Evolutionary conservation across 345 rosid genomes (phyloP), one percentile per base, ranked within the genome.

Genomic region (Nephelium lappaceum): DNA sequence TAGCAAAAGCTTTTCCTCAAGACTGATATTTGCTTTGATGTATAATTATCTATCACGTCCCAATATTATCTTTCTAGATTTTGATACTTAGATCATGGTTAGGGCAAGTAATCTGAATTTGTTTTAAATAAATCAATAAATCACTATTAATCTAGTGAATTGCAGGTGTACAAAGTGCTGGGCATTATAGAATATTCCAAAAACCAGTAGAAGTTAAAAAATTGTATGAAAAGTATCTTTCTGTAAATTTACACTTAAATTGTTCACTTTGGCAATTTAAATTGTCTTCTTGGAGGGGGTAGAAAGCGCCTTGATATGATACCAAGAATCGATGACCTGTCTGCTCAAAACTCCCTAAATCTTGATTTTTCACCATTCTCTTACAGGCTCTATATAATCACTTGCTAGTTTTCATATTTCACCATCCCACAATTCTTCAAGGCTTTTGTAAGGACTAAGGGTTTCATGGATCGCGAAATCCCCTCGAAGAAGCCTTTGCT

Each of bases 401-500:
- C 21, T 24, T 11, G 3, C 2, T 65, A 67, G 66, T 67, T 71
- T 72, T 87, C 86, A 90, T 79, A 86, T 85, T 77, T 90, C 88
- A 21, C 89, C 89, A 78, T 87, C 93, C 93, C 93, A 87, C 41
- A 87, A 57, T 74, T 87, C 86, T 74, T 85, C 79, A 4, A 86
- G 86, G 82, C 80, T 88, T 81, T 84, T 85, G 67, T 85, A 88
- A 47, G 91, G 93, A 69, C 90, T 88, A 25, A n/a, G 38, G 67
- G 80, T 84, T 73, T 79, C 82, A 49, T 87, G 91, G 21, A 88
- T 21, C 10, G 89, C 90, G 16, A 83, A 87, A 74, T 81, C 88
- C 47, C 91, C 93, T 42, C 82, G 85, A 15, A 88, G 90, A 38
- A 88, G 89, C 85, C 93, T 81, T 84, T 79, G 88, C 91, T 87